Conservation (phyloP, 352 stramenopile species). For the Phytophthora crassamura region DNA sequence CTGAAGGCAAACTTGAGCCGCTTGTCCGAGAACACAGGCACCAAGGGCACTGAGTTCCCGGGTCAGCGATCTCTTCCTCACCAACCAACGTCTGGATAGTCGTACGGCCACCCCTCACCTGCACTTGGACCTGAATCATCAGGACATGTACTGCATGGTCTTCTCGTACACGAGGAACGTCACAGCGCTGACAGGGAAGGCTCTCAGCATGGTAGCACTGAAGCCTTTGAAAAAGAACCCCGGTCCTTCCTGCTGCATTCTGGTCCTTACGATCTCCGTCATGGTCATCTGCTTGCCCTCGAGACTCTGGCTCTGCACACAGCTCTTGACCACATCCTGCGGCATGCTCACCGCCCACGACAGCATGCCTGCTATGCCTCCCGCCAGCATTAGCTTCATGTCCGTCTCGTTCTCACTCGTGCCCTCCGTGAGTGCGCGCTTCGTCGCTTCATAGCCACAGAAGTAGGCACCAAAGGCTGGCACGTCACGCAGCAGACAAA, state of each 20-base stretch:
- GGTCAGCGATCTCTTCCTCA: no score
- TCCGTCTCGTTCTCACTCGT: conserved; percentile 73
- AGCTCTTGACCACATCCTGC: conserved; percentile 92
- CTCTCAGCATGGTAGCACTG: conserved; percentile 76
- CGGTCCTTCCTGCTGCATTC: conserved; percentile 57
- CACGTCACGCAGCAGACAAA: conserved; percentile 76
- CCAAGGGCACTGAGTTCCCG: no score
- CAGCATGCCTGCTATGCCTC: conserved; percentile 75
- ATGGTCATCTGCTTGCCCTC: conserved; percentile 49
- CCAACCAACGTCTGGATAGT: not conserved
- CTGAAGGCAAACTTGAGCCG: conserved; percentile 1
- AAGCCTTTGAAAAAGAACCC: conserved; percentile 88
- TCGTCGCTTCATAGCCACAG: conserved; percentile 79
- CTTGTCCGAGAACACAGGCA: not conserved
- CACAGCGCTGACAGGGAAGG: conserved; percentile 85
- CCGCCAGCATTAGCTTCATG: conserved; percentile 71
- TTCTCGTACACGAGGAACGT: conserved; percentile 90
- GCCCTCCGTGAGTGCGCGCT: conserved; percentile 56
- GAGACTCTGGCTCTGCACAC: conserved; percentile 81
- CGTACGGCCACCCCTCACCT: not conserved
- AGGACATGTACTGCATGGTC: conserved; percentile 82
- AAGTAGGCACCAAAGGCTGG: conserved; percentile 87
- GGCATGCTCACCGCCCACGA: conserved; percentile 86
- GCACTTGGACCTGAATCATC: not conserved
- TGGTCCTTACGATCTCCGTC: conserved; percentile 47